Evolutionary conservation across 352 stramenopile genomes (phyloP).

Genomic region (Globisporangium ultimum): DNA sequence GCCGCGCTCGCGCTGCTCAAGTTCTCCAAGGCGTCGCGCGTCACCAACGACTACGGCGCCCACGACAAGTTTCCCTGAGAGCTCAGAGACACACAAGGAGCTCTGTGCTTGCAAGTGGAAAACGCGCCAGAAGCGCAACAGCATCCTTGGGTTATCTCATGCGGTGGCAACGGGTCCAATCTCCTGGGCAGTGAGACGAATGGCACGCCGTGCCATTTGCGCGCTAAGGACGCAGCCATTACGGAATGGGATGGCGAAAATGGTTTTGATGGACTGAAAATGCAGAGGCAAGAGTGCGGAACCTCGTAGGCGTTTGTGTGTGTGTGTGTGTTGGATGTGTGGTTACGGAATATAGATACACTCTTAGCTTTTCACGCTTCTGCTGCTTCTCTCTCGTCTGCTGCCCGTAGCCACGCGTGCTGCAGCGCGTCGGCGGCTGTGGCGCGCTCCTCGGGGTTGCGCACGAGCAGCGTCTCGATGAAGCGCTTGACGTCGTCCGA

Average conservation of each 20-base stretch:
- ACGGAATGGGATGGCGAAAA: too few species aligned
- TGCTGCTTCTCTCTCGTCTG: not conserved
- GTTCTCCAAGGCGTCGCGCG: conserved; percentile 78
- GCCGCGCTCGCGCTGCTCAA: conserved; percentile 58
- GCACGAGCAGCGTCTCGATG: conserved; percentile 70
- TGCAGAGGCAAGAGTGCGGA: too few species aligned
- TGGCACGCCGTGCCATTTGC: too few species aligned
- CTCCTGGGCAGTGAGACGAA: too few species aligned
- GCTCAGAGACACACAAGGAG: not conserved
- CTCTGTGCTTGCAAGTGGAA: not conserved
- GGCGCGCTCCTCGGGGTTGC: conserved; percentile 70
- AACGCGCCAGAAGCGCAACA: too few species aligned
- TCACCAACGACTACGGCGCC: conserved; percentile 60
- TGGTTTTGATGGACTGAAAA: too few species aligned
- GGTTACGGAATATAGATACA: not conserved
- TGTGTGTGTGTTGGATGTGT: too few species aligned
- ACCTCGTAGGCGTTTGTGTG: too few species aligned
- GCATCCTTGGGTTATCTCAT: too few species aligned
- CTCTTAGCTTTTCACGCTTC: not conserved
- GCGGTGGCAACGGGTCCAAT: too few species aligned
- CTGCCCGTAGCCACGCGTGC: conserved; percentile 62
- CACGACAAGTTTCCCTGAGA: conserved; percentile 80
- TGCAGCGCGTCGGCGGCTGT: conserved; percentile 69
- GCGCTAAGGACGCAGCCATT: too few species aligned
- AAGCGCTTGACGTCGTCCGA: conserved; percentile 65